Conservation (phyloP, 2,329 filamentous ascomycete species). For the Fusarium euwallaceae region DNA sequence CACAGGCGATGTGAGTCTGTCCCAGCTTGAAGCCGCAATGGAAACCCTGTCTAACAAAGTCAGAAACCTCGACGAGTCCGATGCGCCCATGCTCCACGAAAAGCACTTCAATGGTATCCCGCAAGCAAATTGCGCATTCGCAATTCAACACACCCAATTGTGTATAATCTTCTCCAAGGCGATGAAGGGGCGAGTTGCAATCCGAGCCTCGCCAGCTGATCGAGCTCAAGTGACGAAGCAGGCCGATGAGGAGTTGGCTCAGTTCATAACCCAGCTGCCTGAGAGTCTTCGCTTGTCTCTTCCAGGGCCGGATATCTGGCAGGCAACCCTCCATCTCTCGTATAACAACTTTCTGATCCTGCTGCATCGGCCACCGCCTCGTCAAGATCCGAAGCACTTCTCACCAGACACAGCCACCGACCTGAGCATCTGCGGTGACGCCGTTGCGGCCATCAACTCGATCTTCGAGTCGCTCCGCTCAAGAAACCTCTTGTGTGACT, state of each 20-base stretch:
- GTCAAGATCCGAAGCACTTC: conserved; percentile 20
- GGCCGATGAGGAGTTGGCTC: conserved; percentile 50
- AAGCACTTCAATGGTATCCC: conserved; percentile 59
- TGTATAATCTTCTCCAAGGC: conserved; percentile 63
- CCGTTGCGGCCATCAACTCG: conserved; percentile 45
- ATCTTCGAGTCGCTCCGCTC: conserved; percentile 48
- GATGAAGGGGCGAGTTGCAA: conserved; percentile 45
- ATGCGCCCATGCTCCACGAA: conserved; percentile 59
- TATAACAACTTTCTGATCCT: conserved; percentile 54
- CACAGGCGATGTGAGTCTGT: conserved; percentile 60
- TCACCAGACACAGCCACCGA: conserved; percentile 38
- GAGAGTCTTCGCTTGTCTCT: conserved; percentile 42
- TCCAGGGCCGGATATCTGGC: conserved; percentile 45
- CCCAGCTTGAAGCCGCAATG: not conserved
- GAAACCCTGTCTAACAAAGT: conserved; percentile 12
- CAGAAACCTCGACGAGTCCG: conserved; percentile 63
- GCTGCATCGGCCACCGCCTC: conserved; percentile 49
- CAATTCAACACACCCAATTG: conserved; percentile 62
- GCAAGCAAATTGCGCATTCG: conserved; percentile 57
- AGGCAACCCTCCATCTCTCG: conserved; percentile 50
- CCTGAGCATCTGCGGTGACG: conserved; percentile 49
- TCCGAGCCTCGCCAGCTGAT: conserved; percentile 42
- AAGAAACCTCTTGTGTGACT: conserved; percentile 34
- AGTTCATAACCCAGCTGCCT: conserved; percentile 48
- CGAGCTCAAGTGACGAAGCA: conserved; percentile 45